A percentile compares a stretch with the other conserved stretches of the same genome.
These are phyloP conservation scores for Entophlyctis helioformis DNA, from an alignment of 192 early-diverging fungal species.

Conservation along the genomic window DNA sequence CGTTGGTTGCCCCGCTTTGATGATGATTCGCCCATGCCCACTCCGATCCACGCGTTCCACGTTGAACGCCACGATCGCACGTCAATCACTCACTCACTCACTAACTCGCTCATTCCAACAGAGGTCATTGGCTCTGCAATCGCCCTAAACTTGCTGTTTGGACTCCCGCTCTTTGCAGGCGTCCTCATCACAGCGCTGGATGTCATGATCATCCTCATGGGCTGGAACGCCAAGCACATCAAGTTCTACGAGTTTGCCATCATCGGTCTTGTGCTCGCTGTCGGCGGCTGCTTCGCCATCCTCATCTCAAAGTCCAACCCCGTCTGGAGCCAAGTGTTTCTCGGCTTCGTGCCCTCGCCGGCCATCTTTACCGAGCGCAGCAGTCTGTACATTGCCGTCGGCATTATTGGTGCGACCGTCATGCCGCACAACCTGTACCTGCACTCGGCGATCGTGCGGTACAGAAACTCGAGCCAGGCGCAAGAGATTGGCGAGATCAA, in stretches of 20 bases:
- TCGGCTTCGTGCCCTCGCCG: slow-evolving; percentile 48
- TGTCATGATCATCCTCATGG: slow-evolving; percentile 55
- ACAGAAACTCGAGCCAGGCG: slow-evolving; percentile 25
- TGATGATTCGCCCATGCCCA: too few species aligned
- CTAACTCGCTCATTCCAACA: too few species aligned
- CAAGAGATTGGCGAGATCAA: slow-evolving; percentile 12
- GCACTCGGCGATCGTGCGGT: slow-evolving; percentile 57
- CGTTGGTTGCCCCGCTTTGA: too few species aligned
- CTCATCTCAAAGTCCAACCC: slow-evolving; percentile 47
- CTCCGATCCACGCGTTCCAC: too few species aligned
- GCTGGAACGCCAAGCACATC: slow-evolving; percentile 40
- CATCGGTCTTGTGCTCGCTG: slow-evolving; percentile 44
- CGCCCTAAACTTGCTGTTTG: slow-evolving; percentile 63
- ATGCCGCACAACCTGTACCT: slow-evolving; percentile 86
- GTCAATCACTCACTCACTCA: too few species aligned
- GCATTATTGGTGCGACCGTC: slow-evolving; percentile 73
- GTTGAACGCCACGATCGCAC: too few species aligned
- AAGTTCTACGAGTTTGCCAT: slow-evolving; percentile 57
- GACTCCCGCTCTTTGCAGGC: slow-evolving; percentile 53
- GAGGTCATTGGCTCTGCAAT: slow-evolving; percentile 82
- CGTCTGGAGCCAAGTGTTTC: slow-evolving; percentile 44
- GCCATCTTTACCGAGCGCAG: slow-evolving; percentile 44
- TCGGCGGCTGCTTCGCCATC: slow-evolving; percentile 53
- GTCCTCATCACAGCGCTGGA: slow-evolving; percentile 63
- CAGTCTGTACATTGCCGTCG: slow-evolving; percentile 53